phyloP scores from a whole-genome alignment of 2,329 filamentous ascomycete genomes.

The Kalmusia sp. region DNA sequence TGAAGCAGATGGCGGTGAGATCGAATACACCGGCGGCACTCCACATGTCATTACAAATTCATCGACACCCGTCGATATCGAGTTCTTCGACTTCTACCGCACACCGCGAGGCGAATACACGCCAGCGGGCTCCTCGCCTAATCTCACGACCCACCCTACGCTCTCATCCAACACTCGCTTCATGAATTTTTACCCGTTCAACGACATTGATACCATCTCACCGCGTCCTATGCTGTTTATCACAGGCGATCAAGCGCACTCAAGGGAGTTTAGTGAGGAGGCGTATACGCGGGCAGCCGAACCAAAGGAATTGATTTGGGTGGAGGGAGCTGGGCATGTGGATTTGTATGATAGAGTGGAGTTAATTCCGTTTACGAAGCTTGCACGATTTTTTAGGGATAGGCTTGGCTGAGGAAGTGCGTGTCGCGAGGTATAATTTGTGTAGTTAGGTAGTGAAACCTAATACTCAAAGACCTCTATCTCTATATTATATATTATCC shows the following conservation, averaged over 20 bases:
- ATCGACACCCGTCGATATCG: slow-evolving; percentile 25
- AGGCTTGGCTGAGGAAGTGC: not conserved
- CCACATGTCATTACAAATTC: slow-evolving; percentile 24
- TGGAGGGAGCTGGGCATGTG: slow-evolving; percentile 42
- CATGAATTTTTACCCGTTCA: slow-evolving; percentile 41
- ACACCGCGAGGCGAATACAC: slow-evolving; percentile 38
- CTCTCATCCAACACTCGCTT: slow-evolving; percentile 38
- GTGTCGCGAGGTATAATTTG: no score
- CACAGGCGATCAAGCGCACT: slow-evolving; percentile 33
- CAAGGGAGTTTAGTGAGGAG: slow-evolving; percentile 36
- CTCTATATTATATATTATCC: no score
- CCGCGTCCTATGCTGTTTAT: slow-evolving; percentile 38
- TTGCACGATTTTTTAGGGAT: slow-evolving; percentile 32
- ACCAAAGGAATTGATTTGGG: slow-evolving; percentile 47
- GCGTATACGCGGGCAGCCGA: slow-evolving; percentile 35
- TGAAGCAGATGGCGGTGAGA: slow-evolving; percentile 16
- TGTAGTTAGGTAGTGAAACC: no score
- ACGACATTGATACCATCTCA: slow-evolving; percentile 38
- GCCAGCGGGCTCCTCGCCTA: slow-evolving; percentile 17
- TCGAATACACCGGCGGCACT: slow-evolving; percentile 10
- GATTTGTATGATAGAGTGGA: slow-evolving; percentile 48
- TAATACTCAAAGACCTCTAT: no score
- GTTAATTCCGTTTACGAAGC: slow-evolving; percentile 43
- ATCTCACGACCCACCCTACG: slow-evolving; percentile 41
- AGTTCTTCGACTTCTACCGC: slow-evolving; percentile 45